Evolutionary conservation across 495 filamentous ascomycete species (phyloP), one percentile per base, ranked within the genome.

Genomic region (Aspergillus heteromorphus): DNA sequence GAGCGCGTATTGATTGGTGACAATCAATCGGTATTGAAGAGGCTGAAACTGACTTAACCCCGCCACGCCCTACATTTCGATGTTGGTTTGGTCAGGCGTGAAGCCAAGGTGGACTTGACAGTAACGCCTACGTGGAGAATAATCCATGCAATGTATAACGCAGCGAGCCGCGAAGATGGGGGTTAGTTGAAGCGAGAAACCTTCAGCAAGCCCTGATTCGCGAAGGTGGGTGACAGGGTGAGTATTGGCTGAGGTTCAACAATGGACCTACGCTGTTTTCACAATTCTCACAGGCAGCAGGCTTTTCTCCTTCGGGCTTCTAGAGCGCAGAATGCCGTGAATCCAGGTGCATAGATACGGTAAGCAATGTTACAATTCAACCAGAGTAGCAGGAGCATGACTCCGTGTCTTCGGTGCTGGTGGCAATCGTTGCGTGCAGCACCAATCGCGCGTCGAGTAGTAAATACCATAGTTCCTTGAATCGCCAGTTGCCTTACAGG

Each of bases 1-100:
- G 30, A 40, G 48, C 48, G 48, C 48, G 48, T 51, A 51, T 51
- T 51, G 9, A 51, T 51, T 51, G 48, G 48, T 11, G 25, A 40
- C 48, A 17, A 51, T 51, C 17, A 21, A 51, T 40, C 48, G 31
- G 30, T 51, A 25, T 0, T 38, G 31, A 51, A 38, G 16, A 51
- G 48, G 48, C 48, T 51, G 48, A 51, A 51, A 51, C 48, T 40
- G 20, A 38, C 20, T n/a, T 34, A 49, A 40, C 20, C 1, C 29
- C 30, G 31, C 48, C 1, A 16, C 25, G 30, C 48, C 31, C 48
- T 51, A 51, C 48, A 27, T 27, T 27, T 51, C 30, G 48, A 51
- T 51, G n/a, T 13, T 51, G n/a, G 29, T 38, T 30, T 49, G 27
- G 23, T 27, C 23, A 27, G 23, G 23, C 7, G 23, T 27, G 23